Conservation (phyloP, 192 early-diverging fungal species). For the Coemansia sp. region DNA sequence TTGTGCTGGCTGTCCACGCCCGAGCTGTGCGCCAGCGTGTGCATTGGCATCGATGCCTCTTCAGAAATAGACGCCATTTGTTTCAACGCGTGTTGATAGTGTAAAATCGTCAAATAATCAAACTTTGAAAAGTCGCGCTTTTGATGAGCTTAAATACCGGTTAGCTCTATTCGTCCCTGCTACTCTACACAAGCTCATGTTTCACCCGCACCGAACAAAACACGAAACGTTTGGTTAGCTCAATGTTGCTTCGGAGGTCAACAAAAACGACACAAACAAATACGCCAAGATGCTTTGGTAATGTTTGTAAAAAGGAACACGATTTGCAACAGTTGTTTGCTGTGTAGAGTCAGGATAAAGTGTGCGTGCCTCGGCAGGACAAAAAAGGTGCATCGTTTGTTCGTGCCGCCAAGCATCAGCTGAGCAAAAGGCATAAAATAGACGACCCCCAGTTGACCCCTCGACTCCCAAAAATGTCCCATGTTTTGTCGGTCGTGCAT, state of each 20-base stretch:
- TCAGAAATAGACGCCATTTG: slow-evolving; percentile 11
- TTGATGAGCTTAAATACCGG: too few relatives aligned
- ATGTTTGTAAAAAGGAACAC: background rate
- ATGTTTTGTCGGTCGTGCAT: too few relatives aligned
- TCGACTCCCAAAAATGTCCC: too few relatives aligned
- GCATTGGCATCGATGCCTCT: slow-evolving; percentile 2
- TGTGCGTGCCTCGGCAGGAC: background rate
- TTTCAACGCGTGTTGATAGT: too few relatives aligned
- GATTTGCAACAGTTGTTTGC: background rate
- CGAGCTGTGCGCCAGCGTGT: slow-evolving; percentile 1
- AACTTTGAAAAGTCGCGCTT: too few relatives aligned
- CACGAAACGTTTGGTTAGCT: too few relatives aligned
- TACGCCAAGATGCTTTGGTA: background rate
- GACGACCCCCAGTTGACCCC: background rate
- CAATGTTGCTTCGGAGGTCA: background rate
- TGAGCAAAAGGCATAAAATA: background rate
- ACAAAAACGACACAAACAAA: background rate
- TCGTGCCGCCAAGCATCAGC: background rate
- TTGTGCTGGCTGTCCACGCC: background rate
- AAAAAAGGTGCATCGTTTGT: background rate
- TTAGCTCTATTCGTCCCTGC: too few relatives aligned
- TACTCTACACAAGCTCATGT: too few relatives aligned
- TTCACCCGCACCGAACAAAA: too few relatives aligned
- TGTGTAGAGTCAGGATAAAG: slow-evolving; percentile 1
- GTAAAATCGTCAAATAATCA: too few relatives aligned